Evolutionary conservation across 176 grass and related monocot species (phyloP).

Genomic region (Miscanthus lutarioriparius): DNA sequence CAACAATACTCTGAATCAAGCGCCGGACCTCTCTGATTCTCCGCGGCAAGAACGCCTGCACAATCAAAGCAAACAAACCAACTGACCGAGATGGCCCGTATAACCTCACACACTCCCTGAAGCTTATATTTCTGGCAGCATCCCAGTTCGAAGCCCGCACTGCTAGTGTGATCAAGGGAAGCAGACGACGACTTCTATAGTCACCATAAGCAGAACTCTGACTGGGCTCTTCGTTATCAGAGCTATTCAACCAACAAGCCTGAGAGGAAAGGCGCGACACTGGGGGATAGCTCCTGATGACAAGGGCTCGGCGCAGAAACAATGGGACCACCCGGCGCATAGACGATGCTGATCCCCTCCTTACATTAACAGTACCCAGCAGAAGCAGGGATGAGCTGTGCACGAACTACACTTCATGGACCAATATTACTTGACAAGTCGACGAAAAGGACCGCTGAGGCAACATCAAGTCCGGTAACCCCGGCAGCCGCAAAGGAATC

Average conservation of each 20-base stretch:
- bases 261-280: neutral
- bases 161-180: slow-evolving; percentile 44
- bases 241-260: slow-evolving; percentile 32
- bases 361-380: no score
- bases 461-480: no score
- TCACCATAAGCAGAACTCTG: neutral
- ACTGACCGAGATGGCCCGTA: slow-evolving; percentile 45
- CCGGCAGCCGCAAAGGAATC: no score
- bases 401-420: no score
- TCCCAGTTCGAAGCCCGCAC: no score
- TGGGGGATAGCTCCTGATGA: no score
- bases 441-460: no score
- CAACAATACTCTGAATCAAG: slow-evolving; percentile 46
- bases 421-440: no score
- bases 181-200: slow-evolving; percentile 26
- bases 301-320: no score
- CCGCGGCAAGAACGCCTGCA: slow-evolving; percentile 19
- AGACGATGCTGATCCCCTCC: no score
- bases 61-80: slow-evolving; percentile 48
- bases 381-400: no score
- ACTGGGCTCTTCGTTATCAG: slow-evolving; percentile 27
- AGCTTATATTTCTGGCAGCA: slow-evolving; percentile 47
- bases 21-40: slow-evolving; percentile 43
- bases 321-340: no score
- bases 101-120: slow-evolving; percentile 46